Evolutionary conservation across 108 stramenopile genomes (phyloP).

Genomic region (Ochromonas danica): DNA sequence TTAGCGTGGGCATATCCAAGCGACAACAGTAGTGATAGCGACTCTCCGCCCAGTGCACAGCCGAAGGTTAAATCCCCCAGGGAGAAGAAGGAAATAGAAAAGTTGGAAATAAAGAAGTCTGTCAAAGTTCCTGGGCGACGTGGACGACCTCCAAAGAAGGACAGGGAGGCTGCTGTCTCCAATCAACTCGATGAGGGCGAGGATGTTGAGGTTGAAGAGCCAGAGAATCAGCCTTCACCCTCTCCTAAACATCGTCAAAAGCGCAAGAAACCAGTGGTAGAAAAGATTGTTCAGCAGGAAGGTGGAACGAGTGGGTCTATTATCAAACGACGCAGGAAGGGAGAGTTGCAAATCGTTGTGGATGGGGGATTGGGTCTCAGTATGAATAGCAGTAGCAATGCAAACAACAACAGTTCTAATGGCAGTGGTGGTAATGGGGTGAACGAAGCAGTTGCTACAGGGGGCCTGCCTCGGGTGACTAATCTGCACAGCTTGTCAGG

Average conservation of each 20-base stretch:
- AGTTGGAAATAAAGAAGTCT: no score
- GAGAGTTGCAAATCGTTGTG: conserved; percentile 21
- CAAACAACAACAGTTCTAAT: neutral
- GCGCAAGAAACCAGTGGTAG: neutral
- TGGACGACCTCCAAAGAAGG: no score
- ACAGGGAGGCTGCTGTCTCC: no score
- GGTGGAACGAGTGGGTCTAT: conserved; percentile 19
- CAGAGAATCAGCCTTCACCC: neutral
- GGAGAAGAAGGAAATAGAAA: no score
- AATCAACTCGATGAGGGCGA: neutral
- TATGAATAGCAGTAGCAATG: neutral
- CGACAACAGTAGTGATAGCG: no score
- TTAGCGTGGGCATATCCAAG: no score
- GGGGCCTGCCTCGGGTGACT: neutral
- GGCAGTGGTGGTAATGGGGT: neutral
- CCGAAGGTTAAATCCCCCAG: no score
- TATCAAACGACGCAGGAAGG: conserved; percentile 32
- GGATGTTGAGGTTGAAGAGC: neutral
- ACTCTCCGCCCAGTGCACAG: no score
- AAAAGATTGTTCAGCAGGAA: neutral
- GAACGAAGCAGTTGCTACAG: neutral
- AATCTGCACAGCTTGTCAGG: neutral
- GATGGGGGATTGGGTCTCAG: neutral
- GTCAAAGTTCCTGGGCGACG: no score
- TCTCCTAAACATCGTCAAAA: conserved; percentile 7